These are phyloP conservation scores for Ilex aquifolium DNA, from an alignment of 257 asterid species.

Conservation along the genomic window DNA sequence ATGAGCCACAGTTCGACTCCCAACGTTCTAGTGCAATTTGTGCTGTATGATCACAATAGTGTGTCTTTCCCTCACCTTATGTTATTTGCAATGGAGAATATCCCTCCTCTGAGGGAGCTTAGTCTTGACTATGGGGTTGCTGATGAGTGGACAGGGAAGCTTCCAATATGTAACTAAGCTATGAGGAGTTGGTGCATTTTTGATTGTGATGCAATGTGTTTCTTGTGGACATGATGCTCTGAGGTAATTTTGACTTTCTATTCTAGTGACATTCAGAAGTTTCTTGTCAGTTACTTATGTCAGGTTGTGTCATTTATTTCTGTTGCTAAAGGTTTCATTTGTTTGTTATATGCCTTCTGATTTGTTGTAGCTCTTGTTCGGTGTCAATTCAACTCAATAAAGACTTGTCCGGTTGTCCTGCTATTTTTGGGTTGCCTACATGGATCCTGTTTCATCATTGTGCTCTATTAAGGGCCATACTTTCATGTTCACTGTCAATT, in stretches of 20 bases:
- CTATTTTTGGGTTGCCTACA: no score
- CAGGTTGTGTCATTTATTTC: no score
- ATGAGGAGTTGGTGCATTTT: conserved; percentile 16
- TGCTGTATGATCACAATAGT: conserved; percentile 68
- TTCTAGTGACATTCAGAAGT: background rate
- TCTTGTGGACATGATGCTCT: conserved; percentile 13
- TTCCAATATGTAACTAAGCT: conserved; percentile 58
- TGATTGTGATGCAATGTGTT: conserved; percentile 10
- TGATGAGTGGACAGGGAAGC: conserved; percentile 70
- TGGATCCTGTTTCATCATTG: no score
- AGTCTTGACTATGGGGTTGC: conserved; percentile 81
- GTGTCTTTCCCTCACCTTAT: conserved; percentile 78
- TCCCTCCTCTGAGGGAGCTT: conserved; percentile 83
- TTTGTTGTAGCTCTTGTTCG: no score
- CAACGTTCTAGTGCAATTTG: conserved; percentile 74
- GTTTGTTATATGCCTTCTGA: no score
- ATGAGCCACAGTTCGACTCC: conserved; percentile 78
- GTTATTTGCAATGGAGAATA: conserved; percentile 86
- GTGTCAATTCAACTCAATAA: no score
- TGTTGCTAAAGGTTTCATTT: no score
- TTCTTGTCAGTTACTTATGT: no score
- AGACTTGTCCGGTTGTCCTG: no score
- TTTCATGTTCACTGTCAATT: no score
- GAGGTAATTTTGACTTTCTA: conserved; percentile 29
- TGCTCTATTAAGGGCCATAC: no score